Evolutionary conservation across 257 asterid genomes (phyloP).

Genomic region (Fraxinus cuspidata): DNA sequence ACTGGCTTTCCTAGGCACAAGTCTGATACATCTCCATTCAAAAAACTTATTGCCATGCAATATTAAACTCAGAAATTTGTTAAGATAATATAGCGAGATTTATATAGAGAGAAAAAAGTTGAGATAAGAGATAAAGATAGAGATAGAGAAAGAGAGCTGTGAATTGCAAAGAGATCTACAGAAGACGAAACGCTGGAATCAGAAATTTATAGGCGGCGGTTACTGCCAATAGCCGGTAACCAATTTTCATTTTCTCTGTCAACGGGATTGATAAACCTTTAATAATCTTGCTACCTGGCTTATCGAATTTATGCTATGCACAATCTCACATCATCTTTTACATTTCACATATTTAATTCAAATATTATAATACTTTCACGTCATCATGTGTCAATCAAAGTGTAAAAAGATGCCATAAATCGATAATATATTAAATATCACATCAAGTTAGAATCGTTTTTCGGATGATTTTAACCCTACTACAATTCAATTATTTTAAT

Average conservation of each 20-base stretch:
- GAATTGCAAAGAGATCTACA: background rate
- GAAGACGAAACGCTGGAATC: background rate
- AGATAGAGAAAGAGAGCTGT: background rate
- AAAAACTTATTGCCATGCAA: slow-evolving; percentile 82
- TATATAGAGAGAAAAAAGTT: background rate
- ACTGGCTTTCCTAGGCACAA: slow-evolving; percentile 85
- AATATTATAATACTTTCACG: too few species aligned
- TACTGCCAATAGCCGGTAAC: background rate
- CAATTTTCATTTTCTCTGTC: background rate
- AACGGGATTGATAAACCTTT: too few species aligned
- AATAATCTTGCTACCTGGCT: too few species aligned
- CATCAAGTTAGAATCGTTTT: too few species aligned
- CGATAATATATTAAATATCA: too few species aligned
- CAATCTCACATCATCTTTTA: too few species aligned
- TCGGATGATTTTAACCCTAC: too few species aligned
- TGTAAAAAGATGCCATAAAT: too few species aligned
- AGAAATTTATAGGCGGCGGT: background rate
- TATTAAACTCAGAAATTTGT: background rate
- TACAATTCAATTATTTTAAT: too few species aligned
- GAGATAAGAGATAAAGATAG: background rate
- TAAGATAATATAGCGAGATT: background rate
- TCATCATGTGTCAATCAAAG: too few species aligned
- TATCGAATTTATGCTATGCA: too few species aligned
- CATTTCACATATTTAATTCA: too few species aligned
- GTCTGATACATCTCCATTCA: slow-evolving; percentile 67